Percentiles rank a stretch among this genome's conserved stretches.
These are phyloP conservation scores for Ustilago trichophora DNA, from an alignment of 1,284 basidiomycete genomes.

Conservation along the genomic window DNA sequence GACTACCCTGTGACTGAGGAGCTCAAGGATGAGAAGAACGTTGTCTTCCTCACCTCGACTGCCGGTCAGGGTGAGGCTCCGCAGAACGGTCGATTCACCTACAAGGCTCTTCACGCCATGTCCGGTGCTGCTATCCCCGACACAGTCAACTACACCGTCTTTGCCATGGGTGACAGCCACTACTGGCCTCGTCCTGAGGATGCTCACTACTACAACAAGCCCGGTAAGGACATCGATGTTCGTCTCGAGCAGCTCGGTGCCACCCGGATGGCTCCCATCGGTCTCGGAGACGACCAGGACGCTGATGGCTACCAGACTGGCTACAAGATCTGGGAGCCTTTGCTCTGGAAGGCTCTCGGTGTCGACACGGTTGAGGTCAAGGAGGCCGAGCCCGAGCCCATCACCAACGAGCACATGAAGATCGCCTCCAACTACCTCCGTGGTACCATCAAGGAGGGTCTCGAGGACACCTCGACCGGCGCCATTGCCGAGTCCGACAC, in stretches of 20 bases:
- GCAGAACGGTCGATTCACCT: slow-evolving; percentile 90
- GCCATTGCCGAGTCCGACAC: slow-evolving; percentile 87
- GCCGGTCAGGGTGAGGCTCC: slow-evolving; percentile 99
- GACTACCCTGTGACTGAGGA: slow-evolving; percentile 76
- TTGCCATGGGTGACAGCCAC: slow-evolving; percentile 96
- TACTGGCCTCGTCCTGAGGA: slow-evolving; percentile 99
- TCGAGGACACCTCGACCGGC: slow-evolving; percentile 85
- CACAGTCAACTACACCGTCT: slow-evolving; percentile 73
- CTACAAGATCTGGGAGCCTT: slow-evolving; percentile 92
- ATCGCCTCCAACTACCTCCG: slow-evolving; percentile 93
- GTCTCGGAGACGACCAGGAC: slow-evolving; percentile 96
- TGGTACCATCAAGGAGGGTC: slow-evolving; percentile 89
- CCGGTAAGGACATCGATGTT: slow-evolving; percentile 87
- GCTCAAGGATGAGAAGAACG: slow-evolving; percentile 73
- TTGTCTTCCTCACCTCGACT: slow-evolving; percentile 89
- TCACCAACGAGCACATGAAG: slow-evolving; percentile 99
- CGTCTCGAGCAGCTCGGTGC: slow-evolving; percentile 68
- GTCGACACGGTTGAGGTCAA: slow-evolving; percentile 88
- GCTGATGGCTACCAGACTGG: slow-evolving; percentile 95
- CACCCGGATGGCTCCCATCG: slow-evolving; percentile 67
- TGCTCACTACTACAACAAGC: slow-evolving; percentile 96
- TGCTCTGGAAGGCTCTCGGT: slow-evolving; percentile 91
- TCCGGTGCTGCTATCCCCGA: slow-evolving; percentile 31
- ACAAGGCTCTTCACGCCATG: slow-evolving; percentile 78
- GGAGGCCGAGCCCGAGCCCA: slow-evolving; percentile 93